Evolutionary conservation across 768 basidiomycete genomes (phyloP), one percentile per base, ranked within the genome.

Genomic region (Phlegmacium glaucopus): DNA sequence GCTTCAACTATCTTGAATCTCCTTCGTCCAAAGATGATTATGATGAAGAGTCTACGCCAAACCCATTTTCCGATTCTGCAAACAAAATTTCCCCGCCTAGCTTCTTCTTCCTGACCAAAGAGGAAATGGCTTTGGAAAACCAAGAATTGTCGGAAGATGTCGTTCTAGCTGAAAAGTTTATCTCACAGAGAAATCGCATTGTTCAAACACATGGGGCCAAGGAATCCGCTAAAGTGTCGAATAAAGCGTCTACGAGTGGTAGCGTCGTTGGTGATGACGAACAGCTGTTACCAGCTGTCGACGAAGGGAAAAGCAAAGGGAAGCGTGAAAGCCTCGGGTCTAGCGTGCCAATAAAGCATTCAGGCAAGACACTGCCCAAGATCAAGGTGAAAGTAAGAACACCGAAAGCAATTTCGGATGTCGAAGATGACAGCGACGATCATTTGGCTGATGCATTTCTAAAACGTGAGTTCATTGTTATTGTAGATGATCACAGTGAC

Each of bases 1-100:
- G 92, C 59, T 93, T 80, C 67, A 81, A 86, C 59, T 88, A 89
- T 60, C 75, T 88, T 51, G 87, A 90, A 60, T 65, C 66, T 11
- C 61, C 66, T 9, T 56, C 63, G 4, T 52, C 64, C 25, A 68
- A 67, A 32, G 70, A 74, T 34, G 67, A 75, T 51, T 67, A 74
- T 40, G 70, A 75, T 53, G 63, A 62, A 29, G 65, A 67, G 17
- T 57, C 61, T 30, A 56, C 57, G 5, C 47, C 53, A 9, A 88
- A 88, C 54, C 83, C 86, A 0, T 89, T 89, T 59, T 71, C 78
- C 35, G 79, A 82, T 57, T 74, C 66, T 26, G 44, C 55, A 35
- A 63, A 63, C 47, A 64, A 67, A 35, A 66, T 66, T 32, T 51
- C 52, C 9, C 60, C 63, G 10, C 75, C 77, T 8, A 45, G 60